A percentile compares a stretch with the other conserved stretches of the same genome.
Evolutionary conservation across 2,329 filamentous ascomycete species (phyloP).

Genomic region (Curvularia lunata): DNA sequence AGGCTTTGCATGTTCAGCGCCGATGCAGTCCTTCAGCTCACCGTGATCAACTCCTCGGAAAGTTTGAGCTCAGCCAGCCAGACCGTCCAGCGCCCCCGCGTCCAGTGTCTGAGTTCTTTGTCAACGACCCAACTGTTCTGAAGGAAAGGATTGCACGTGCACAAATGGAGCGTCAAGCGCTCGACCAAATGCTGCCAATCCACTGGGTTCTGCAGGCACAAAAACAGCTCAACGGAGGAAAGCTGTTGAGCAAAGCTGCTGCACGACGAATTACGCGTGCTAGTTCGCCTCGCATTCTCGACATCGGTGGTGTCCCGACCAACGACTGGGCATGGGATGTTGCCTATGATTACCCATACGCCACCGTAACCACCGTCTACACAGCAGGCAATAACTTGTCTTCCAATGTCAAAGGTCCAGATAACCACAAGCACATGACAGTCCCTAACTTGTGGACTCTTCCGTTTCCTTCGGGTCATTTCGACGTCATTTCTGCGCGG

Average conservation of each 20-base stretch:
- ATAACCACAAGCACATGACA: conserved; percentile 83
- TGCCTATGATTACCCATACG: conserved; percentile 81
- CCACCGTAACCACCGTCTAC: conserved; percentile 86
- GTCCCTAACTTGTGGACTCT: conserved; percentile 79
- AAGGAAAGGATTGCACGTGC: conserved; percentile 57
- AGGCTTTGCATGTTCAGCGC: conserved; percentile 84
- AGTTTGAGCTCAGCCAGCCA: conserved; percentile 72
- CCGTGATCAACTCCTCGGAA: conserved; percentile 81
- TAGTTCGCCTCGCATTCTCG: conserved; percentile 73
- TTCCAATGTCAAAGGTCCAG: conserved; percentile 70
- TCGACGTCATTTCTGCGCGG: conserved; percentile 89
- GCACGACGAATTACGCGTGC: conserved; percentile 59
- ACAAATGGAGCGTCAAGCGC: conserved; percentile 82
- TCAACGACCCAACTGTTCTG: conserved; percentile 66
- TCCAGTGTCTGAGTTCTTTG: conserved; percentile 55
- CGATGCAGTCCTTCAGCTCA: conserved; percentile 75
- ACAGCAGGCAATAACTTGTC: conserved; percentile 56
- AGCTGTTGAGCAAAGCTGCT: conserved; percentile 61
- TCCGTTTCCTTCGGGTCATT: conserved; percentile 84
- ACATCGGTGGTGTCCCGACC: conserved; percentile 82
- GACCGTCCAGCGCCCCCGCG: conserved; percentile 52
- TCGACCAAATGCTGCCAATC: conserved; percentile 69
- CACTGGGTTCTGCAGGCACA: conserved; percentile 69
- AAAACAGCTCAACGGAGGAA: conserved; percentile 65
- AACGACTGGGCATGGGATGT: conserved; percentile 98